Base-by-base conservation (phyloP, 2,329 filamentous ascomycete species). In the Westerdykella ornata region DNA sequence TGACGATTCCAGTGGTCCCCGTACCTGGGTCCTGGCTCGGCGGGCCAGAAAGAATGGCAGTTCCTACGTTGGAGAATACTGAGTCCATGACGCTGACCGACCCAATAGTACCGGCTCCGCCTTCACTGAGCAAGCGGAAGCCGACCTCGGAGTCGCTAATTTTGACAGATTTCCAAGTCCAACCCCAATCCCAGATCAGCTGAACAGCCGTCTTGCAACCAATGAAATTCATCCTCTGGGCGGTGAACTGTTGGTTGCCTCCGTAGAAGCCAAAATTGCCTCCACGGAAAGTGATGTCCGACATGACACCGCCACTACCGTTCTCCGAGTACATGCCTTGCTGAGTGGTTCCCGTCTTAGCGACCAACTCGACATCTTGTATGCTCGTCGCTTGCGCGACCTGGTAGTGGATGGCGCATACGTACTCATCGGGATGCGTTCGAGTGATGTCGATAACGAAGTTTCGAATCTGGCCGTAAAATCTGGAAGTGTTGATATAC, bases 391-490 rank as follows among this genome's bases (percentile, higher is more conserved):
- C 62, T 43, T 68, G 66, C 28, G 55, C 57, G 8, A 57, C 62
- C 2, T 60, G 62, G 63, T 63, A 68, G 41, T 68, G 65, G 17
- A 68, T 54, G 31, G 64, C 62, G 14, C 5, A 13, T 16, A 32
- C 30, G 72, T 67, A 1, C 5, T 5, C 38, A 56, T 32, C 5
- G 13, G 56, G 11, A 57, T 49, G 8, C 52, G 53, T 6, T 61
- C 60, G 2, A 72, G 76, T 16, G 35, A 71, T 59, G 54, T 84
- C 80, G 22, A 46, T 38, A 41, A 78, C 67, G 39, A 84, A 71
- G 54, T 84, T 84, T 8, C 78, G 70, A 42, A 83, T 71, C 48
- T 77, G 74, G 33, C 78, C 69, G 52, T 70, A 78, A 60, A 84
- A 84, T 13, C 72, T 69, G 81, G 73, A 49, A 75, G 78, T 33